These are phyloP conservation scores for Globisporangium spinosum DNA, from an alignment of 352 stramenopile species.

Conservation along the genomic window DNA sequence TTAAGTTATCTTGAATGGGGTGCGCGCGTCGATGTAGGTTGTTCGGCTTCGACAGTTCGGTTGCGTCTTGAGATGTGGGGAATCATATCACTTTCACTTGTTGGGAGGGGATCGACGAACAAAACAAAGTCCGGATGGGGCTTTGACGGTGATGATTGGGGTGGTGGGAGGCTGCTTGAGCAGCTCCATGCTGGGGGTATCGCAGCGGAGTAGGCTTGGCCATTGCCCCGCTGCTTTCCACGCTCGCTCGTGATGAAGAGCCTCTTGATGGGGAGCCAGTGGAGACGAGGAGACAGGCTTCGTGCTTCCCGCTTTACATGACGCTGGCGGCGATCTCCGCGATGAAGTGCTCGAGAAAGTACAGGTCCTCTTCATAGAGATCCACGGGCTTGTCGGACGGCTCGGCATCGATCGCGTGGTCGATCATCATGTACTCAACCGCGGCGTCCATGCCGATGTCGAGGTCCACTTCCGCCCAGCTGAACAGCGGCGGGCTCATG, in stretches of 20 bases:
- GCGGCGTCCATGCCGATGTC: conserved; percentile 67
- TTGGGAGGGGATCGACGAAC: background rate
- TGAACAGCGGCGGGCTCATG: conserved; percentile 36
- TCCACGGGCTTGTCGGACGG: conserved; percentile 70
- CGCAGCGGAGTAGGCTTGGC: background rate
- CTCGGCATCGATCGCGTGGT: conserved; percentile 71
- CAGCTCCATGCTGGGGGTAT: background rate
- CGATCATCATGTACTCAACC: conserved; percentile 77
- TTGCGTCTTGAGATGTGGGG: conserved; percentile 5
- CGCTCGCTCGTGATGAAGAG: background rate
- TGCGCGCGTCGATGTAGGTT: conserved; percentile 8
- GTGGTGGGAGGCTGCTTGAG: background rate
- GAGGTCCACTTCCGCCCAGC: conserved; percentile 72
- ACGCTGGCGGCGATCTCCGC: conserved; percentile 57
- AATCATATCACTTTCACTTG: conserved; percentile 9
- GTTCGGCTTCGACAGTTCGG: conserved; percentile 4
- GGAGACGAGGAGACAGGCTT: background rate
- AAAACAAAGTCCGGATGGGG: background rate
- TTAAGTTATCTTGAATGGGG: conserved; percentile 9
- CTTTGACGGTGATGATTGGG: conserved; percentile 2
- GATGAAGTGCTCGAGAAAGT: conserved; percentile 82
- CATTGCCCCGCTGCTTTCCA: background rate
- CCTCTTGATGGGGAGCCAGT: background rate
- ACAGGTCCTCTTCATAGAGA: conserved; percentile 74
- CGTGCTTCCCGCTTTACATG: conserved; percentile 17